Evolutionary conservation across 331 rosid species (phyloP), one percentile per base, ranked within the genome.

Genomic region (Arachis monticola): DNA sequence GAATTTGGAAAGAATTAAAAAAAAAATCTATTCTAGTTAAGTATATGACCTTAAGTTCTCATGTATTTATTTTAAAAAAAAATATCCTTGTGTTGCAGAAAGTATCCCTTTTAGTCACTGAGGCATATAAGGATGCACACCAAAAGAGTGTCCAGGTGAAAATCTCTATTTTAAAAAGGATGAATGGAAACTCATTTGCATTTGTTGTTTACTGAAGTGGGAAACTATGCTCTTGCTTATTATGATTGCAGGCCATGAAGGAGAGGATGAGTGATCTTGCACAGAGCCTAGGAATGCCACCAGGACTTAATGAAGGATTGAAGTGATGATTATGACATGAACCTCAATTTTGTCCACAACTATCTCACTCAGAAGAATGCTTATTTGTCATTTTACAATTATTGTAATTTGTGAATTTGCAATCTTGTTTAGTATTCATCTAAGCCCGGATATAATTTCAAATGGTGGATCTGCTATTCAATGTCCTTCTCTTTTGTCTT

Each of bases 121-220:
- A 93, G 77, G 98, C 98, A 51, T 91, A 91, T 84, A 86, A 83
- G 72, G 95, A 93, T 56, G 98, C 98, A 59, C 90, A 90, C 62
- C 88, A 89, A 87, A 93, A 93, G 85, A 89, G 96, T 75, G 95
- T 88, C 40, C 82, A 10, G 96, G 96, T 88, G 58, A 82, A 81
- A 65, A 51, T 38, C 40, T 59, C 17, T 68, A 48, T 69, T 48
- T 66, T 64, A 44, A 52, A 12, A 6, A 52, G 30, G 22, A 31
- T 60, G 4, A 78, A 48, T 73, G 79, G 14, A 47, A 70, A 53
- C 50, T 63, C 35, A 9, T 31, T 13, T 60, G 69, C 55, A 61
- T 69, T 48, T 79, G 22, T 67, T 64, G 69, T 40, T 40, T 60
- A 40, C 62, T 70, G 73, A 66, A 48, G 47, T 75, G 60, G 65